These are phyloP conservation scores for Hypomontagnella submonticulosa DNA, from an alignment of 495 filamentous ascomycete genomes.

Conservation along the genomic window DNA sequence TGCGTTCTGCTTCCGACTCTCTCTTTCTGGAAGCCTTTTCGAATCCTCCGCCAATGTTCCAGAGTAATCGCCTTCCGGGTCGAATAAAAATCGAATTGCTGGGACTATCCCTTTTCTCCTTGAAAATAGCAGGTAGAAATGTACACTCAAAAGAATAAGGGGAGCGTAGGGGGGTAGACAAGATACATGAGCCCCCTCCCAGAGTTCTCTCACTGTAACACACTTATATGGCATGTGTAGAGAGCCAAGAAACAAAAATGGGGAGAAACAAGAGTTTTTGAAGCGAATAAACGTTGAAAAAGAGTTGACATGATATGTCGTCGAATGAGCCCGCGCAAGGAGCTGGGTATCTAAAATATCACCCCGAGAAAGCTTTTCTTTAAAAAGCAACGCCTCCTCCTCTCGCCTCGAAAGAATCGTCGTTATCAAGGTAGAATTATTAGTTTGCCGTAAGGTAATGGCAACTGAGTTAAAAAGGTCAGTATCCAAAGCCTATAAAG, in stretches of 20 bases:
- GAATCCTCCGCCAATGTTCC: conserved; percentile 7
- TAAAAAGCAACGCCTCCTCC: conserved; percentile 25
- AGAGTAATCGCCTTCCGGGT: conserved; percentile 17
- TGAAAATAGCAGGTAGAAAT: conserved; percentile 20
- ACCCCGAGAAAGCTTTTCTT: conserved; percentile 31
- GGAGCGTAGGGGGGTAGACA: conserved; percentile 12
- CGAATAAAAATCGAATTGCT: conserved; percentile 19
- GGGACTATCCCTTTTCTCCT: conserved; percentile 7
- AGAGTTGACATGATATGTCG: conserved; percentile 40
- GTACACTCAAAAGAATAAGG: conserved; percentile 27
- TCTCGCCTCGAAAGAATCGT: conserved; percentile 31
- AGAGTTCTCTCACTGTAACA: conserved; percentile 32
- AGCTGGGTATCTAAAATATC: conserved; percentile 52
- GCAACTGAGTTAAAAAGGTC: conserved; percentile 22
- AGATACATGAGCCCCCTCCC: conserved; percentile 23
- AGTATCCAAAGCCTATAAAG: conserved; percentile 24
- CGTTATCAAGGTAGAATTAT: conserved; percentile 40
- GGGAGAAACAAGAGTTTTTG: conserved; percentile 25
- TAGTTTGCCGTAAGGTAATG: conserved; percentile 38
- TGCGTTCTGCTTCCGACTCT: conserved; percentile 22
- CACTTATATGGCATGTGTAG: conserved; percentile 30
- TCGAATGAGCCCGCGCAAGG: conserved; percentile 48
- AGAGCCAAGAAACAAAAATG: conserved; percentile 19
- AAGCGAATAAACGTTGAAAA: conserved; percentile 27
- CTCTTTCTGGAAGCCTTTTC: conserved; percentile 8